Conservation (phyloP, 108 stramenopile species). For the Stephanodiscus triporus region DNA sequence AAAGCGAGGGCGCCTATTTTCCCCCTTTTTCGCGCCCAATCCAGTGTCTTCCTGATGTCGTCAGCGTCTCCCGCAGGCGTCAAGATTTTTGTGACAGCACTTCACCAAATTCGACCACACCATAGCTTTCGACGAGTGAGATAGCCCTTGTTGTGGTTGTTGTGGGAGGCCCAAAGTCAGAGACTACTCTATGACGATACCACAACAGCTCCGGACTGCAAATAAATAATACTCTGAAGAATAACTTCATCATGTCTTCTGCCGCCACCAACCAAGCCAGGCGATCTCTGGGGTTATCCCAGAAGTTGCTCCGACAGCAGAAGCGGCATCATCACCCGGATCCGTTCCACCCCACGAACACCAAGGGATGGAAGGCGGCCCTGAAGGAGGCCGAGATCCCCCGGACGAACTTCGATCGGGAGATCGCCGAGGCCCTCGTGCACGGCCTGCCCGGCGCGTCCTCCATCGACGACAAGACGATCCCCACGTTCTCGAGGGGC, state of each 20-base stretch:
- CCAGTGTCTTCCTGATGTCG: too few relatives aligned
- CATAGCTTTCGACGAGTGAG: too few relatives aligned
- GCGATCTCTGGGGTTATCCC: not conserved
- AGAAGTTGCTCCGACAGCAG: not conserved
- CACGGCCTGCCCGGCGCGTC: conserved; percentile 79
- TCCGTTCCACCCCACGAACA: conserved; percentile 77
- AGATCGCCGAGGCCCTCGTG: conserved; percentile 54
- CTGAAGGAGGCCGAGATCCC: conserved; percentile 75
- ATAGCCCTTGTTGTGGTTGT: too few relatives aligned
- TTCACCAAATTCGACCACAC: too few relatives aligned
- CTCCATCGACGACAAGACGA: conserved; percentile 77
- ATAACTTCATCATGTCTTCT: not conserved
- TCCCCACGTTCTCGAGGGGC: conserved; percentile 78
- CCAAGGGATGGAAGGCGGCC: conserved; percentile 80
- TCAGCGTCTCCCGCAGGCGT: too few relatives aligned
- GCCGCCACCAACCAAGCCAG: not conserved
- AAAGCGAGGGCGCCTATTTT: too few relatives aligned
- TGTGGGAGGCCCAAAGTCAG: too few relatives aligned
- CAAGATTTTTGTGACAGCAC: too few relatives aligned
- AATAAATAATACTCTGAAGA: too few relatives aligned
- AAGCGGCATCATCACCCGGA: conserved; percentile 68
- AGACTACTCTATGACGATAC: too few relatives aligned
- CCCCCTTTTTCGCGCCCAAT: too few relatives aligned
- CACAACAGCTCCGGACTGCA: too few relatives aligned
- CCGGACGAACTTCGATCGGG: conserved; percentile 52